Base-by-base conservation (phyloP, 495 filamentous ascomycete genomes). In the Letharia columbiana region DNA sequence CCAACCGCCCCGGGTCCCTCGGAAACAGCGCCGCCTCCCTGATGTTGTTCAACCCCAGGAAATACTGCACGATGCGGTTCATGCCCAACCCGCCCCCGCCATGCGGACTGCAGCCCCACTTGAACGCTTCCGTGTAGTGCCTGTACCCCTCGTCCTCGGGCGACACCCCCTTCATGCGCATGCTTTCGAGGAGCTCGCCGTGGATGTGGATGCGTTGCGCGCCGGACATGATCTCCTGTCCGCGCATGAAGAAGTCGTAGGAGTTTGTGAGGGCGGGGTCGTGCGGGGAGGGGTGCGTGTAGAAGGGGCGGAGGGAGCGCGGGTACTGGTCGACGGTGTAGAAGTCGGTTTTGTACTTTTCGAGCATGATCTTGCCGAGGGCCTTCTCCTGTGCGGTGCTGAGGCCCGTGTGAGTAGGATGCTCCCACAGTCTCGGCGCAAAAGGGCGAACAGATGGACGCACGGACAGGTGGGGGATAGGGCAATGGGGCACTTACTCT, bases 191-290 rank as follows among this genome's bases (percentile, higher is more conserved):
- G 52, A 96, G 81, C 75, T 89, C 82, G 44, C 79, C 81, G 45
- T 89, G 82, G 69, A 89, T 75, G 81, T 96, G 82, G 71, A 96
- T 87, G 77, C 91, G 89, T 80, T 96, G 91, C 39, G 90, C 91
- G 61, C 91, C 91, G 17, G 85, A 89, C 77, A 92, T 84, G 74
- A 95, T 92, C 77, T 93, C 92, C 77, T 96, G 90, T 28, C 90
- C 90, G 69, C 92, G 87, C 88, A 96, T 89, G 82, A 95, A 92
- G 81, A 96, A 91, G 78, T 96, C 91, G 79, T 91, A 96, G 8
- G 87, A 89, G 77, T 95, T 93, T 61, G 86, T 89, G 71, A 91
- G 83, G 40, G 80, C 79, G 65, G 86, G 79, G 75, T 87, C 83
- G 60, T 81, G 68, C 12, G 87, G 83, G 73, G 89, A 87, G 65